phyloP scores from a whole-genome alignment of 345 rosid species.

The Cardiospermum halicacabum region DNA sequence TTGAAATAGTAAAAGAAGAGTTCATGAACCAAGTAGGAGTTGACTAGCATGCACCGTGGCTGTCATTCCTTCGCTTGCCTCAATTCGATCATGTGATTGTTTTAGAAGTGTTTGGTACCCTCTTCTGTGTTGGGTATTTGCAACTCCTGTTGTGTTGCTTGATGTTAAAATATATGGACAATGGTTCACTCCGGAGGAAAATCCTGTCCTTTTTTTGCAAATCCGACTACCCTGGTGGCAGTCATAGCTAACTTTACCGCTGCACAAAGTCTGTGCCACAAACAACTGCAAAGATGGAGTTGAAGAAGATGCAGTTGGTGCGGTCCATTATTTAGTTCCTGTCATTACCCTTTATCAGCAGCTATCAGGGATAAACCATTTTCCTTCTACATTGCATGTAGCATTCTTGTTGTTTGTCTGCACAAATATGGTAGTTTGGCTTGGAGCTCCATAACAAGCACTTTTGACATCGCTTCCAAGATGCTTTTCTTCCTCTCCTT shows the following conservation, averaged over 20 bases:
- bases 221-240: constrained; percentile 60
- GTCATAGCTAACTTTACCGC: constrained; percentile 61
- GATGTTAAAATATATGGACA: constrained; percentile 71
- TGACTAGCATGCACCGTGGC: constrained; percentile 64
- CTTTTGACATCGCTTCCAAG: constrained; percentile 43
- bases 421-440: constrained; percentile 57
- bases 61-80: constrained; percentile 61
- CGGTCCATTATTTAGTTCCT: constrained; percentile 61
- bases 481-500: constrained; percentile 58
- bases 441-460: constrained; percentile 57
- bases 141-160: constrained; percentile 43
- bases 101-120: constrained; percentile 13
- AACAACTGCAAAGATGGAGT: constrained; percentile 53
- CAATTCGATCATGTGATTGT: constrained; percentile 45
- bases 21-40: constrained; percentile 50
- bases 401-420: constrained; percentile 67
- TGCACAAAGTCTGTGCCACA: too few species aligned
- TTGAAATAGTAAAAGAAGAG: constrained; percentile 38
- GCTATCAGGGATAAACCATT: constrained; percentile 33
- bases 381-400: constrained; percentile 47
- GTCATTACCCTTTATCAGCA: constrained; percentile 73
- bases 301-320: constrained; percentile 59
- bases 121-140: constrained; percentile 38
- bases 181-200: constrained; percentile 69
- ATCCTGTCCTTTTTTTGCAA: constrained; percentile 49